A percentile compares a stretch with the other conserved stretches of the same genome.
These are phyloP conservation scores for Heterobasidion occidentale DNA, from an alignment of 1,284 basidiomycete species.

Conservation along the genomic window DNA sequence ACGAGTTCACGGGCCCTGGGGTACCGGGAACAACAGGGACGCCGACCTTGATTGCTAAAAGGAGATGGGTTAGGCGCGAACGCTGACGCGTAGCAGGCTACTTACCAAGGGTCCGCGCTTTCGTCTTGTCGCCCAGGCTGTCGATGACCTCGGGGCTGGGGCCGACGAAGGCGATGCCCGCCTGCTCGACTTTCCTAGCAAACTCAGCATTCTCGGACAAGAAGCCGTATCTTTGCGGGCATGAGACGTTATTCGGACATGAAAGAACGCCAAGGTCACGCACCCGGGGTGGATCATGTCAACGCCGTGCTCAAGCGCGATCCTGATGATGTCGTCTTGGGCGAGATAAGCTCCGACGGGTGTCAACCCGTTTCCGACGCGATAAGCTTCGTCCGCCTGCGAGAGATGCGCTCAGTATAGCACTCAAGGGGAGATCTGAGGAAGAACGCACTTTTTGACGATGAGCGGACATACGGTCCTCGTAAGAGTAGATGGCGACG, in stretches of 20 bases:
- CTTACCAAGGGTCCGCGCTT: slow-evolving; percentile 81
- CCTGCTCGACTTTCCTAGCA: slow-evolving; percentile 93
- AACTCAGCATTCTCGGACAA: slow-evolving; percentile 96
- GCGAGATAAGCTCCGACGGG: slow-evolving; percentile 97
- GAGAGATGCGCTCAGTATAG: background rate
- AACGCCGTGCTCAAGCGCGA: slow-evolving; percentile 93
- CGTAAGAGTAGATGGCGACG: slow-evolving; percentile 96
- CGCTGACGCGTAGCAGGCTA: background rate
- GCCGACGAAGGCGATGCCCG: slow-evolving; percentile 96
- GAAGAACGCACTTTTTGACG: slow-evolving; percentile 77
- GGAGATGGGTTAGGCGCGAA: background rate
- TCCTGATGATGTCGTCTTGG: slow-evolving; percentile 94
- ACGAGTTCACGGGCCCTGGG: slow-evolving; percentile 84
- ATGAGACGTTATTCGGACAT: background rate
- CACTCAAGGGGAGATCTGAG: slow-evolving; percentile 9
- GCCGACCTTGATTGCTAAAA: slow-evolving; percentile 73
- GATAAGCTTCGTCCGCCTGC: slow-evolving; percentile 96
- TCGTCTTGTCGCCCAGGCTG: slow-evolving; percentile 97
- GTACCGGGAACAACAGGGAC: slow-evolving; percentile 99
- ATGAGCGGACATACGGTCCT: slow-evolving; percentile 96
- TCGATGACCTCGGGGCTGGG: slow-evolving; percentile 97
- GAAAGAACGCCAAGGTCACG: slow-evolving; percentile 16
- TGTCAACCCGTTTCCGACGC: slow-evolving; percentile 92
- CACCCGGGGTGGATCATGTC: slow-evolving; percentile 99
- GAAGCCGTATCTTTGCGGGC: slow-evolving; percentile 82